phyloP scores from a whole-genome alignment of 495 filamentous ascomycete species.

The Hapsidospora chrysogenum region DNA sequence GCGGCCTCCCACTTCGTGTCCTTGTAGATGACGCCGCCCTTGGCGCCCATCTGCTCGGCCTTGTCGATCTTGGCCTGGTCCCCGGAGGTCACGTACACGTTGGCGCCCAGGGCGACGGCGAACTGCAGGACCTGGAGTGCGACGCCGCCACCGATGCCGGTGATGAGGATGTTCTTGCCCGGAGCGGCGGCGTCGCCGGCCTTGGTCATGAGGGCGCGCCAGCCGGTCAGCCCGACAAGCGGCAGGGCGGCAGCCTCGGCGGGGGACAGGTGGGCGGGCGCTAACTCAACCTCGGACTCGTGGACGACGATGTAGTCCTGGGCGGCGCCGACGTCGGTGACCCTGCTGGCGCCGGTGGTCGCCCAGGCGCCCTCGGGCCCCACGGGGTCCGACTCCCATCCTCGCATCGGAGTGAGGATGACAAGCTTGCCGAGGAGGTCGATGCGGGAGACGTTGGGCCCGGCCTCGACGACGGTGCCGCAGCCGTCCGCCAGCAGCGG shows the following conservation, averaged over 20 bases:
- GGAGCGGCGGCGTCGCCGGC: constrained; percentile 31
- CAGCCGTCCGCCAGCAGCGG: constrained; percentile 69
- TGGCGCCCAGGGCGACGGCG: constrained; percentile 44
- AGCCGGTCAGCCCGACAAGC: constrained; percentile 70
- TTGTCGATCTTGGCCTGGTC: constrained; percentile 45
- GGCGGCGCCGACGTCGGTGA: constrained; percentile 46
- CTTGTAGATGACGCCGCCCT: constrained; percentile 52
- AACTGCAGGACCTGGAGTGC: constrained; percentile 56
- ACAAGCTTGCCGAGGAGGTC: constrained; percentile 45
- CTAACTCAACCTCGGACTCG: constrained; percentile 54
- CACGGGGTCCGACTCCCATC: constrained; percentile 52
- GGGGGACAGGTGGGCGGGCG: constrained; percentile 51
- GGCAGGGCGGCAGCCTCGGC: constrained; percentile 69
- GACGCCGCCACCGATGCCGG: constrained; percentile 70
- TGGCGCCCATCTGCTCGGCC: constrained; percentile 47
- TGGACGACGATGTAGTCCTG: constrained; percentile 55
- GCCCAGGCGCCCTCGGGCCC: constrained; percentile 55
- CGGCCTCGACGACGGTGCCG: constrained; percentile 49
- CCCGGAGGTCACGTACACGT: constrained; percentile 55
- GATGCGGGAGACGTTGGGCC: constrained; percentile 29
- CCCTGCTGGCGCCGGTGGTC: constrained; percentile 57
- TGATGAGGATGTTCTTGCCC: constrained; percentile 52
- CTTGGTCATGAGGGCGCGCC: constrained; percentile 67
- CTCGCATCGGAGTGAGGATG: constrained; percentile 52
- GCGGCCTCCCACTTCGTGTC: constrained; percentile 52